Base-by-base conservation (phyloP, 345 rosid species). In the Citrus australasica region DNA sequence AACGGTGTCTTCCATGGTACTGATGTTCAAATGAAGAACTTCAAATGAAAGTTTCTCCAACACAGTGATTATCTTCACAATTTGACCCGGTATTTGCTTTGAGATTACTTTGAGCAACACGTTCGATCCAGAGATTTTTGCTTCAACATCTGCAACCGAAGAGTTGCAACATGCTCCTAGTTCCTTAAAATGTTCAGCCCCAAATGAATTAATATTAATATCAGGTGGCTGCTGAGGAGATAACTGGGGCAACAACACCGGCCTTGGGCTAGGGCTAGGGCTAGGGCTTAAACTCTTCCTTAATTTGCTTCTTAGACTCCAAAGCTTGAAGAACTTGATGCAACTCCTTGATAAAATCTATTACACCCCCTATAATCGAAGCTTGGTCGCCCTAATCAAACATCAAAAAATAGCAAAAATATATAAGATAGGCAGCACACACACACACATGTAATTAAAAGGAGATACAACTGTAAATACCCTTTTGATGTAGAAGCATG, bases 1-100 rank as follows among this genome's bases (percentile, higher is more conserved):
- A 81, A 90, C 96, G 69, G 98, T 90, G 78, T 95, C 99, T 74
- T 95, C 97, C 98, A 92, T 90, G 86, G 91, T 92, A 81, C 92
- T 93, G 86, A 95, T 91, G 75, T 91, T 95, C 67, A 93, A 84
- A 74, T 91, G 97, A 70, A 93, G 89, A 79, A 95, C 89, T 78
- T 95, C 91, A 76, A 95, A 90, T 17, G 87, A 89, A 69, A 92
- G 91, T 69, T 83, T 91, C 88, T 95, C 99, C 76, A 93, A 82
- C 68, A 90, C 89, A 53, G 76, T 82, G 68, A 93, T 86, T 75
- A 95, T 93, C 90, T 84, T 90, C 79, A 89, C 86, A 16, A 90
- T 79, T 84, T 95, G 98, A 7, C 98, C 97, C 0, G 86, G 74
- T 38, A 86, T 86, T 83, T 89, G 59, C 79, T 77, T 69, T 5